phyloP scores from a whole-genome alignment of 108 stramenopile species.

The Nannochloropsis gaditana region DNA sequence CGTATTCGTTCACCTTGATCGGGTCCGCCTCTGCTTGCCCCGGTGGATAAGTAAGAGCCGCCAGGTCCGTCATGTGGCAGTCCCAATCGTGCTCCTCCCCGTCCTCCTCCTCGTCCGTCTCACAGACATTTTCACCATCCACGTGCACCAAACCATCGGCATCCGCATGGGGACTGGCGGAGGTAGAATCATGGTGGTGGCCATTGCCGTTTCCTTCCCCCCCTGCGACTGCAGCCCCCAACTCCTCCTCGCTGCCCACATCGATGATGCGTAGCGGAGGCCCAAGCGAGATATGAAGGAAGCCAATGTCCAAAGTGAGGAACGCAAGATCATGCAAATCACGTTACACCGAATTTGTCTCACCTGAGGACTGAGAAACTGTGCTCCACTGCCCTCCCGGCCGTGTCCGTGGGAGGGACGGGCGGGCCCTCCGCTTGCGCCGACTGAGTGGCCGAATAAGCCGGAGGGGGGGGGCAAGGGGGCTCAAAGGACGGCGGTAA shows the following conservation, averaged over 20 bases:
- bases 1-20: not conserved
- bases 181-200: not conserved
- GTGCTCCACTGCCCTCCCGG: not conserved
- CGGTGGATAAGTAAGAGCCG: not conserved
- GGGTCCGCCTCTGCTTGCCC: not conserved
- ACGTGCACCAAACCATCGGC: not conserved
- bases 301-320: not conserved
- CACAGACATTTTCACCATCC: not conserved
- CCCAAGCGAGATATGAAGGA: not conserved
- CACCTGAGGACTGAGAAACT: not conserved
- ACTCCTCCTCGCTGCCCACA: not conserved
- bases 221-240: conserved; percentile 9
- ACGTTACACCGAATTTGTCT: not conserved
- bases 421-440: not conserved
- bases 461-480: not conserved
- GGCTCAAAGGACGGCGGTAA: not conserved
- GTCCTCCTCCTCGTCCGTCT: not conserved
- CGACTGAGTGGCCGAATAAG: not conserved
- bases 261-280: not conserved
- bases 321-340: not conserved
- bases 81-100: not conserved
- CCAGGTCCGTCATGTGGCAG: not conserved
- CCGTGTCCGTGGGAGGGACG: not conserved
- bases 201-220: not conserved
- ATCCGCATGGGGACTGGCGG: not conserved